Conservation (phyloP, 768 basidiomycete genomes). For the Termitomyces titanicus region DNA sequence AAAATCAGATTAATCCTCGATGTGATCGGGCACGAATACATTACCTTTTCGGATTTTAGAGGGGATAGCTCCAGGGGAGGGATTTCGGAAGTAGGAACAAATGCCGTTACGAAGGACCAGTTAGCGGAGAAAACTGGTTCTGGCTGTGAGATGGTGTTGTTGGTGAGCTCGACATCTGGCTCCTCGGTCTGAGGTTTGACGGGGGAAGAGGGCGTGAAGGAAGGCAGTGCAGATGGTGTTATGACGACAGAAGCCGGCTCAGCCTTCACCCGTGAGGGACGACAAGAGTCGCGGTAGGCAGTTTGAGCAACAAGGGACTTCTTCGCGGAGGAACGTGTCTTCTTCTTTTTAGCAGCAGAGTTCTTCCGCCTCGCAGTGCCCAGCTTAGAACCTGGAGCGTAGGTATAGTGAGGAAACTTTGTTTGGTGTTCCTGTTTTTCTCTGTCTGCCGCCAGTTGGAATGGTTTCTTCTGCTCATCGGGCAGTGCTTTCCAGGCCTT, state of each 20-base stretch:
- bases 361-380: conserved; percentile 12
- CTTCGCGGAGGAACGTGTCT: conserved; percentile 3
- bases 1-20: not conserved
- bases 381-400: conserved; percentile 18
- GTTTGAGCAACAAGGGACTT: not conserved
- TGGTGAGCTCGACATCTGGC: not conserved
- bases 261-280: not conserved
- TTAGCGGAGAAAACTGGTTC: not conserved
- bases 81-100: conserved; percentile 20
- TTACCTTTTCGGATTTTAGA: conserved; percentile 11
- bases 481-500: conserved; percentile 25
- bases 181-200: not conserved
- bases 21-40: not conserved
- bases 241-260: not conserved
- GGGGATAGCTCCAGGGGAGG: conserved; percentile 19
- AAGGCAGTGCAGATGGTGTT: not conserved
- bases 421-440: conserved; percentile 25
- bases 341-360: not conserved
- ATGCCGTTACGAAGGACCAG: conserved; percentile 7
- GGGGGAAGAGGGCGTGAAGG: not conserved
- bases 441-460: conserved; percentile 15
- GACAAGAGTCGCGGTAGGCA: not conserved
- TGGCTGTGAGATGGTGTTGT: not conserved
- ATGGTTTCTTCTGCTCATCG: conserved; percentile 19
- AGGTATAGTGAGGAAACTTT: conserved; percentile 26